Percentiles rank a stretch among this genome's conserved stretches.
phyloP scores from a whole-genome alignment of 805 yeast species.

The Pichia phayaonensis region DNA sequence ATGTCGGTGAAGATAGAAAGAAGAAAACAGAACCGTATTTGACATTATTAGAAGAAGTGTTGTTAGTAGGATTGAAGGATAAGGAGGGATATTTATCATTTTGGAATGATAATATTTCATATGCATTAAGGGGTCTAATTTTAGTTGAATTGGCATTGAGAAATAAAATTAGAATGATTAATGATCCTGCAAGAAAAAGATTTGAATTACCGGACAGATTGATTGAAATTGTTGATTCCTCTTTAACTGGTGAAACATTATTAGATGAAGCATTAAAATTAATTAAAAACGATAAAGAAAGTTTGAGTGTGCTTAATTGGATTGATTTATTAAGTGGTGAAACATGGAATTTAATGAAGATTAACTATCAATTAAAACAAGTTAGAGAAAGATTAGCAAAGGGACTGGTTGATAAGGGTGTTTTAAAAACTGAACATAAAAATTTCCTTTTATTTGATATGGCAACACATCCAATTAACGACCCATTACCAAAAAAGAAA shows the following conservation, averaged over 20 bases:
- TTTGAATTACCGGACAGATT: conserved; percentile 82
- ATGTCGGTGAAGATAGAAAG: conserved; percentile 36
- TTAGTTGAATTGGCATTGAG: conserved; percentile 87
- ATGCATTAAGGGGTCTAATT: conserved; percentile 92
- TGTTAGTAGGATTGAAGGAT: conserved; percentile 88
- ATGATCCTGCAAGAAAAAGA: conserved; percentile 87
- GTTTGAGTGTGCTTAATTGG: conserved; percentile 80
- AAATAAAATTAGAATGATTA: conserved; percentile 79
- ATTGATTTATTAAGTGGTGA: conserved; percentile 90
- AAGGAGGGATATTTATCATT: conserved; percentile 93
- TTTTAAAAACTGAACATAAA: conserved; percentile 90
- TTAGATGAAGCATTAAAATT: conserved; percentile 88
- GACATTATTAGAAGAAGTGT: conserved; percentile 94
- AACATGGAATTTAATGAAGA: conserved; percentile 94
- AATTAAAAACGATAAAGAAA: conserved; percentile 78
- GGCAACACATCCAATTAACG: conserved; percentile 98
- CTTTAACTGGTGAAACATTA: conserved; percentile 89
- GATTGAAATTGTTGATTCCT: conserved; percentile 77
- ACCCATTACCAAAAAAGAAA: conserved; percentile 74
- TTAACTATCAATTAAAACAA: conserved; percentile 91
- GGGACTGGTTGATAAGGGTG: conserved; percentile 95
- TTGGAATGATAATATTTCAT: conserved; percentile 97
- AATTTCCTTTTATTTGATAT: conserved; percentile 92
- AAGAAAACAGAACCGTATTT: conserved; percentile 52
- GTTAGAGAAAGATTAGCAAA: conserved; percentile 94